A percentile compares a stretch with the other conserved stretches of the same genome.
These are phyloP conservation scores for Chaetothyriales sp. DNA, from an alignment of 2,329 filamentous ascomycete genomes.

Conservation along the genomic window DNA sequence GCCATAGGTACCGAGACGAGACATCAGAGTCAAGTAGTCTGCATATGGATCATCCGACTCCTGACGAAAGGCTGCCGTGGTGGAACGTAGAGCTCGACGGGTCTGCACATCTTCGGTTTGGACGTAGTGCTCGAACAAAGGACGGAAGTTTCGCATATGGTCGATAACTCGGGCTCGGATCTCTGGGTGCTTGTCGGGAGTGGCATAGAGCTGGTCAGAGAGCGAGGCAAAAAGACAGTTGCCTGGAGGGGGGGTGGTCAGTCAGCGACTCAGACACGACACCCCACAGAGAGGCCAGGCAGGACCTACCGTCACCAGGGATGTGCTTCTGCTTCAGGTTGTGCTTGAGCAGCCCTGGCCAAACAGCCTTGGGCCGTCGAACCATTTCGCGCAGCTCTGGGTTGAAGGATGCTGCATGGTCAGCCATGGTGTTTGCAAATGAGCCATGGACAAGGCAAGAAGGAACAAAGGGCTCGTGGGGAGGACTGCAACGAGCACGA, in stretches of 20 bases:
- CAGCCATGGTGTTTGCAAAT: conserved; percentile 14
- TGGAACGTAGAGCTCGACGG: conserved; percentile 17
- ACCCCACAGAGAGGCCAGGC: neutral
- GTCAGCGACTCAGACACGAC: neutral
- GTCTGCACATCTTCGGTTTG: conserved; percentile 34
- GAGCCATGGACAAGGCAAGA: conserved; percentile 12
- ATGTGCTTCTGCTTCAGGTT: conserved; percentile 16
- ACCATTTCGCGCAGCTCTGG: conserved; percentile 18
- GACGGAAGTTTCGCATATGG: conserved; percentile 45
- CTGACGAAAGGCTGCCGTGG: conserved; percentile 30
- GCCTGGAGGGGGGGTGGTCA: conserved; percentile 28
- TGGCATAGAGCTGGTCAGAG: conserved; percentile 51
- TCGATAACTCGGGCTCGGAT: conserved; percentile 45
- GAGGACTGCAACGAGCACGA: neutral
- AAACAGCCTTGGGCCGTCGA: conserved; percentile 16
- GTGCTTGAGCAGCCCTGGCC: conserved; percentile 16
- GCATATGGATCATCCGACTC: conserved; percentile 44
- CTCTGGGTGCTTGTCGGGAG: conserved; percentile 40
- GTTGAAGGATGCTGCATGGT: conserved; percentile 14
- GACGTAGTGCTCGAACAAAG: conserved; percentile 52
- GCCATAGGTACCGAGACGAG: conserved; percentile 45
- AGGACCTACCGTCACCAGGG: conserved; percentile 15
- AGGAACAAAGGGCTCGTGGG: neutral
- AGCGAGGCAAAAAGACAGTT: conserved; percentile 57
- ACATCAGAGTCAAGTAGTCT: conserved; percentile 44